phyloP scores from a whole-genome alignment of 2,329 filamentous ascomycete genomes.

The Tolypocladium tropicale region DNA sequence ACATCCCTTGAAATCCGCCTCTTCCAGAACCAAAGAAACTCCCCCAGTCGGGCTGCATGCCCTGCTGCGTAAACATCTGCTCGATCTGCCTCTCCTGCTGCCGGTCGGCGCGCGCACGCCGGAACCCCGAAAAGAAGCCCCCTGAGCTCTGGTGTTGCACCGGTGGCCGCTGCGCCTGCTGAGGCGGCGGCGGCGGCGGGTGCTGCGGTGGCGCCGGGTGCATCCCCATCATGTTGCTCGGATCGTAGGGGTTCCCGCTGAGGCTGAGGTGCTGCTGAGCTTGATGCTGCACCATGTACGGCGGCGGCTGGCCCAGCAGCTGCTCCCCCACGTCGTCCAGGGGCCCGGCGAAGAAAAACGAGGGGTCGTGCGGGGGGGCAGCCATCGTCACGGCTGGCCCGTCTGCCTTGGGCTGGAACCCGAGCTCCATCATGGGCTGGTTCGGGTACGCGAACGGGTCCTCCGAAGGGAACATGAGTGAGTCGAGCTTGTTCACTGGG shows the following conservation, averaged over 20 bases:
- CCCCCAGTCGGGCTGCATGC: conserved; percentile 35
- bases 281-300: conserved; percentile 54
- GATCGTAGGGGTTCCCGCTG: conserved; percentile 32
- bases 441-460: conserved; percentile 75
- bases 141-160: conserved; percentile 20
- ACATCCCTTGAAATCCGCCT: conserved; percentile 33
- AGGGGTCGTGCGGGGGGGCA: conserved; percentile 23
- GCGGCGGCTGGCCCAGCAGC: conserved; percentile 58
- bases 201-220: conserved; percentile 16
- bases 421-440: conserved; percentile 57
- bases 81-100: conserved; percentile 32
- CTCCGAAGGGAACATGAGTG: conserved; percentile 70
- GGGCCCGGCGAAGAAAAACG: conserved; percentile 41
- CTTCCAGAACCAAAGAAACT: conserved; percentile 34
- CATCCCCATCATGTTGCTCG: conserved; percentile 31
- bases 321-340: conserved; percentile 64
- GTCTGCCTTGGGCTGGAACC: conserved; percentile 26
- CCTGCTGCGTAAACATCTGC: conserved; percentile 38
- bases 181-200: conserved; percentile 4
- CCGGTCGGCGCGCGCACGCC: conserved; percentile 13
- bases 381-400: conserved; percentile 20
- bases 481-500: conserved; percentile 57
- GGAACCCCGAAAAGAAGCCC: conserved; percentile 15
- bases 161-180: conserved; percentile 6
- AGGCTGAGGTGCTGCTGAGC: conserved; percentile 31